Conservation (phyloP, 2,329 filamentous ascomycete species). For the Trichoderma cornu-damae region DNA sequence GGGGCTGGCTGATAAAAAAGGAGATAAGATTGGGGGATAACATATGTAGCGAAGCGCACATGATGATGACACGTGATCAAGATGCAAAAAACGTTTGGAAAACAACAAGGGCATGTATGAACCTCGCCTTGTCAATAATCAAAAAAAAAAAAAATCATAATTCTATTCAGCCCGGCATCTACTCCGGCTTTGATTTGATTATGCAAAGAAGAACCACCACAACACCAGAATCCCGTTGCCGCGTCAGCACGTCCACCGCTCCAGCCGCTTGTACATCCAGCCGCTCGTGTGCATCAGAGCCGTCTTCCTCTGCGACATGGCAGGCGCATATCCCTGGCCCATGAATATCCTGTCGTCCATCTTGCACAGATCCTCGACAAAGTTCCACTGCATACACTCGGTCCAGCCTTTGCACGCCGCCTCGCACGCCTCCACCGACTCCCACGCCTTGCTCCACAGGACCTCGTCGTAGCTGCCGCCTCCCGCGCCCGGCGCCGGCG, state of each 20-base stretch:
- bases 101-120: no score
- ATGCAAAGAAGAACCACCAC: no score
- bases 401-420: slow-evolving; percentile 24
- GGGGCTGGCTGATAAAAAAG: no score
- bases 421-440: slow-evolving; percentile 24
- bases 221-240: no score
- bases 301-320: slow-evolving; percentile 26
- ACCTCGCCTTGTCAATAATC: no score
- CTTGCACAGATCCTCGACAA: slow-evolving; percentile 26
- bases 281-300: slow-evolving; percentile 25
- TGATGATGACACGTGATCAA: no score
- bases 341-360: slow-evolving; percentile 26
- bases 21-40: no score
- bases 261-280: slow-evolving; percentile 24
- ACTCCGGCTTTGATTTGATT: no score
- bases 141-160: no score
- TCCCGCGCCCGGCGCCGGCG: slow-evolving; percentile 19
- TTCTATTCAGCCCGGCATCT: no score
- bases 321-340: slow-evolving; percentile 24
- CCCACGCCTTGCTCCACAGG: slow-evolving; percentile 23
- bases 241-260: slow-evolving; percentile 20
- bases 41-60: no score
- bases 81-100: no score
- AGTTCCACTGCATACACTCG: slow-evolving; percentile 24
- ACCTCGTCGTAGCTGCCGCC: slow-evolving; percentile 17